Base-by-base conservation (phyloP, 345 rosid genomes). In the Ricinus communis region DNA sequence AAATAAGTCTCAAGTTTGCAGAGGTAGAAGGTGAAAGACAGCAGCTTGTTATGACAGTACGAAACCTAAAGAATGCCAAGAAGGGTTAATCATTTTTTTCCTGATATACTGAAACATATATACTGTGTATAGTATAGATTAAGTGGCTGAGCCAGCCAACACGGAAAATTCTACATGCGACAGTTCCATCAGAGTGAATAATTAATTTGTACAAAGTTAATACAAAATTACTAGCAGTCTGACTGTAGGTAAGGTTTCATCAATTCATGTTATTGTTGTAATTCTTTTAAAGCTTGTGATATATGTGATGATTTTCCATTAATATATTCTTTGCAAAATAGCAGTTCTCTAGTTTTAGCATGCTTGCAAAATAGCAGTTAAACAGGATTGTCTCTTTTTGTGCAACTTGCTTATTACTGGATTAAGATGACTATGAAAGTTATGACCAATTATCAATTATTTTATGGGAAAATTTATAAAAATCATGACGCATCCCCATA, bases 11-110 rank as follows among this genome's bases (percentile, higher is more conserved):
- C 72, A 87, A 78, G 76, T 95, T 90, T 76, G 99, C 97, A 68
- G 94, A 87, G 78, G 99, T 93, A 10, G 98, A 96, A 88, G 90
- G 98, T 21, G 96, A 93, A 82, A 86, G 99, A 77, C 96, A 93
- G 64, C 83, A 84, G 80, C 96, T 96, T 73, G 91, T 89, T 56
- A 93, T 96, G 97, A 86, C 88, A 4, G 81, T 89, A 63, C 74
- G 92, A 56, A 91, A 89, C 80, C 89, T 87, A 58, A 88, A 89
- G 83, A 95, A 92, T 69, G 83, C 88, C 64, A 90, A 83, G 85
- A 89, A 84, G 49, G 22, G 78, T 69, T 86, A 69, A 76, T 74
- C 24, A 28, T 22, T 57, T 46, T 30, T 58, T 73, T 79, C 75
- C 68, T 83, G 51, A 51, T 45, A 49, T 28, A 64, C 69, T 47